Percentiles rank a stretch among this genome's conserved stretches.
Evolutionary conservation across 1,139 yeast species (phyloP).

Genomic region (Blastobotrys elegans): DNA sequence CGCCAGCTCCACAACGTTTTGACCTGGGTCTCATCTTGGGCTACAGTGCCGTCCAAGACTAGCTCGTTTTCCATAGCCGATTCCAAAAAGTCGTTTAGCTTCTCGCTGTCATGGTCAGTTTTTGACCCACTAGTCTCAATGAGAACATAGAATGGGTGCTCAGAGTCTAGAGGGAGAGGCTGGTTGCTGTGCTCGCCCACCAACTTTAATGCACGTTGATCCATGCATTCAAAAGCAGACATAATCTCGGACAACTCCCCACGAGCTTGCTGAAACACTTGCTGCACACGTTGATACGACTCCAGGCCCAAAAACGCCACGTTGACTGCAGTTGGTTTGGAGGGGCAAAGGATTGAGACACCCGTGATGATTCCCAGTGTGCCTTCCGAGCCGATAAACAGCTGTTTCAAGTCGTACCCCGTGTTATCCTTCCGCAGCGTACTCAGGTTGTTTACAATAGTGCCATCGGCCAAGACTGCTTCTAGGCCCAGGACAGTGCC

Average conservation of each 20-base stretch:
- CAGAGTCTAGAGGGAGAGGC: slow-evolving; percentile 72
- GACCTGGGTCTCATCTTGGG: slow-evolving; percentile 89
- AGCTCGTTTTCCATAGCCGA: slow-evolving; percentile 76
- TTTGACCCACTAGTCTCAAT: slow-evolving; percentile 94
- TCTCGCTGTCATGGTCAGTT: slow-evolving; percentile 52
- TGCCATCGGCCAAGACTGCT: slow-evolving; percentile 88
- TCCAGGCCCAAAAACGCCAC: slow-evolving; percentile 86
- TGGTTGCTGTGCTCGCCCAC: slow-evolving; percentile 47
- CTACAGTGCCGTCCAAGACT: slow-evolving; percentile 88
- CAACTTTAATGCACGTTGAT: slow-evolving; percentile 63
- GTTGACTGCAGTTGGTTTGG: slow-evolving; percentile 83
- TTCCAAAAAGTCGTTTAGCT: slow-evolving; percentile 72
- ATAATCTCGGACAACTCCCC: slow-evolving; percentile 76
- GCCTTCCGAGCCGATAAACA: slow-evolving; percentile 92
- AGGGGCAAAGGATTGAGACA: slow-evolving; percentile 81
- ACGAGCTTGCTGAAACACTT: slow-evolving; percentile 76
- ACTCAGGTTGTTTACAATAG: slow-evolving; percentile 71
- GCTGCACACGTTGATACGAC: slow-evolving; percentile 74
- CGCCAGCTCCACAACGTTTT: slow-evolving; percentile 90
- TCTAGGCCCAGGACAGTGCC: slow-evolving; percentile 90
- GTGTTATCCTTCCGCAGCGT: slow-evolving; percentile 90
- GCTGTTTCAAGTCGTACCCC: slow-evolving; percentile 87
- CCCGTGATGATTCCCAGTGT: slow-evolving; percentile 89
- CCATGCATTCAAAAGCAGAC: slow-evolving; percentile 96
- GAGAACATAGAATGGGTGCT: slow-evolving; percentile 78